A percentile compares a stretch with the other conserved stretches of the same genome.
These are phyloP conservation scores for Phyllosticta citriasiana DNA, from an alignment of 2,329 filamentous ascomycete genomes.

Conservation along the genomic window DNA sequence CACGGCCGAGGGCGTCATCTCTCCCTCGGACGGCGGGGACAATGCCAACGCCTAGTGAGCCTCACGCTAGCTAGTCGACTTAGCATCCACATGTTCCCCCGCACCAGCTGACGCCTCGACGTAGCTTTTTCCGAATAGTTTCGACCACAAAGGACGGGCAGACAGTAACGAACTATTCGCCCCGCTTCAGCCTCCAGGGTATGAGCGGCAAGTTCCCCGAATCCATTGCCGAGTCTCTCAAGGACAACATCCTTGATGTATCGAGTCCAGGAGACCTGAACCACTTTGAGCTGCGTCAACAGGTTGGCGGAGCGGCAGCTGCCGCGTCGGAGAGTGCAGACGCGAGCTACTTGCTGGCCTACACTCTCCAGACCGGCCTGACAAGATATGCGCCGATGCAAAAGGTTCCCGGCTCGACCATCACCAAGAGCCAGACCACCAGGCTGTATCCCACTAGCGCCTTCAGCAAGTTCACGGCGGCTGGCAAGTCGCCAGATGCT, in stretches of 20 bases:
- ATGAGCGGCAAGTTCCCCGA: conserved; percentile 53
- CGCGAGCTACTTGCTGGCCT: conserved; percentile 35
- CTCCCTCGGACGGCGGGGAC: conserved; percentile 31
- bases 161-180: conserved; percentile 49
- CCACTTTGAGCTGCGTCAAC: conserved; percentile 3
- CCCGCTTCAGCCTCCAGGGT: conserved; percentile 52
- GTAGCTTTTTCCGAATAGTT: conserved; percentile 37
- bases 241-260: neutral
- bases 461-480: conserved; percentile 40
- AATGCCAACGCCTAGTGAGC: conserved; percentile 18
- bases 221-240: conserved; percentile 30
- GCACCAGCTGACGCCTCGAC: conserved; percentile 11
- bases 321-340: conserved; percentile 21
- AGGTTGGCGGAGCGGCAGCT: conserved; percentile 14
- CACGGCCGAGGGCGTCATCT: conserved; percentile 35
- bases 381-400: conserved; percentile 55
- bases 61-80: neutral
- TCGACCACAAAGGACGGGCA: conserved; percentile 45
- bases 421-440: conserved; percentile 42
- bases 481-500: conserved; percentile 22
- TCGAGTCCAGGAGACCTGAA: neutral
- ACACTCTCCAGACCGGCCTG: conserved; percentile 45
- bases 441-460: conserved; percentile 46
- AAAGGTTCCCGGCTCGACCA: conserved; percentile 47
- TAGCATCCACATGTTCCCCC: neutral